phyloP scores from a whole-genome alignment of 2,329 filamentous ascomycete genomes.

The Calonectria hongkongensis region DNA sequence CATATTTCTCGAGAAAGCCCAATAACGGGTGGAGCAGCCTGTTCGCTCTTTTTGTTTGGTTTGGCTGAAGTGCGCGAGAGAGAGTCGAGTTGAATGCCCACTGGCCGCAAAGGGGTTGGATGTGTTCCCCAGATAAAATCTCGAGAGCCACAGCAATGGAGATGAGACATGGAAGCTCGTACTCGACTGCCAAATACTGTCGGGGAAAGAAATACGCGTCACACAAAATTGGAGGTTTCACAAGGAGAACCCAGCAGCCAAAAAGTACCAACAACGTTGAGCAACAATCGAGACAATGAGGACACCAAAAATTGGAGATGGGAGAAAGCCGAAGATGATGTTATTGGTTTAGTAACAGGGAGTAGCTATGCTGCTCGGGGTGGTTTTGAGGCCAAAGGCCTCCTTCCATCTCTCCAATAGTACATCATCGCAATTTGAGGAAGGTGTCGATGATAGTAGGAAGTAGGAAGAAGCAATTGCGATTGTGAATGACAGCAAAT shows the following conservation, averaged over 20 bases:
- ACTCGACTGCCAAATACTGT: neutral
- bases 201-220: neutral
- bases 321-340: neutral
- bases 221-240: conserved; percentile 44
- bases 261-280: conserved; percentile 30
- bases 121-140: conserved; percentile 27
- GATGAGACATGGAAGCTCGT: conserved; percentile 41
- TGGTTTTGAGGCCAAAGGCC: neutral
- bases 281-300: conserved; percentile 25
- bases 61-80: neutral
- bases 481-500: neutral
- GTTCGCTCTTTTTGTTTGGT: neutral
- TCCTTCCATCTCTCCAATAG: neutral
- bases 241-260: conserved; percentile 15
- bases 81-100: conserved; percentile 28
- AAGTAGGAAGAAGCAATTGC: neutral
- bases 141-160: conserved; percentile 53
- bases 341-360: neutral
- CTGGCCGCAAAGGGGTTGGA: conserved; percentile 14
- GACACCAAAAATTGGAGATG: neutral
- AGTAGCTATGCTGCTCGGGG: neutral
- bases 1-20: conserved; percentile 44
- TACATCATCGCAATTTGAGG: neutral
- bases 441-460: neutral
- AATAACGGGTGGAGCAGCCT: conserved; percentile 31